These are phyloP conservation scores for Phytophthora ohioensis DNA, from an alignment of 352 stramenopile species.

Conservation along the genomic window DNA sequence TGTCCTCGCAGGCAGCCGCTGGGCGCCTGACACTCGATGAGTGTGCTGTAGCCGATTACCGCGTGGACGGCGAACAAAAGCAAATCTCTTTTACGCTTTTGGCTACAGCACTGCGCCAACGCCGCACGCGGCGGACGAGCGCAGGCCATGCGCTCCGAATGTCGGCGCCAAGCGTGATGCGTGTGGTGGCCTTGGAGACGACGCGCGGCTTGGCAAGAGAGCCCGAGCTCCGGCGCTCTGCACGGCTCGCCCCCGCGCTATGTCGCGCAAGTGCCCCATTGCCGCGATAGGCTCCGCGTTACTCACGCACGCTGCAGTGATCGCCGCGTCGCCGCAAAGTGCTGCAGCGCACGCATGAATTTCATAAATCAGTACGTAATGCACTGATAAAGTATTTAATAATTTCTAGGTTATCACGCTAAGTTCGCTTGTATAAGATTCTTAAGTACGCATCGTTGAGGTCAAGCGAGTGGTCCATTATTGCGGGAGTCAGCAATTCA, in stretches of 20 bases:
- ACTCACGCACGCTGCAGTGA: conserved; percentile 31
- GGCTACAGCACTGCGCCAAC: neutral
- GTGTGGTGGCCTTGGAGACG: conserved; percentile 12
- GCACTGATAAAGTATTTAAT: no score
- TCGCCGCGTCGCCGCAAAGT: conserved; percentile 24
- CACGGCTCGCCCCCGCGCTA: conserved; percentile 20
- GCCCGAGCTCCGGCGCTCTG: conserved; percentile 15
- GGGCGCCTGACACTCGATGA: no score
- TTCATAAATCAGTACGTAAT: no score
- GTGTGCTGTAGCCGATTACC: no score
- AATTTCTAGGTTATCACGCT: no score
- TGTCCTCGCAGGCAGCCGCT: conserved; percentile 10
- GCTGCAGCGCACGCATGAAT: neutral
- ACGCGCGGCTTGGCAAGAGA: conserved; percentile 23
- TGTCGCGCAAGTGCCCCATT: conserved; percentile 35
- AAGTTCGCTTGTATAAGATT: no score
- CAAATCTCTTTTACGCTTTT: neutral
- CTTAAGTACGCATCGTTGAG: no score
- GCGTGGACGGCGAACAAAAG: no score
- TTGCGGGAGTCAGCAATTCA: no score
- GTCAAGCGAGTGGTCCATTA: no score
- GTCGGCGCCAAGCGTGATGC: conserved; percentile 14
- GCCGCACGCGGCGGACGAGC: conserved; percentile 28
- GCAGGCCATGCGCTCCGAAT: conserved; percentile 24
- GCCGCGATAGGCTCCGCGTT: conserved; percentile 43